These are phyloP conservation scores for Xylariaceae sp. DNA, from an alignment of 2,329 filamentous ascomycete species.

Conservation along the genomic window DNA sequence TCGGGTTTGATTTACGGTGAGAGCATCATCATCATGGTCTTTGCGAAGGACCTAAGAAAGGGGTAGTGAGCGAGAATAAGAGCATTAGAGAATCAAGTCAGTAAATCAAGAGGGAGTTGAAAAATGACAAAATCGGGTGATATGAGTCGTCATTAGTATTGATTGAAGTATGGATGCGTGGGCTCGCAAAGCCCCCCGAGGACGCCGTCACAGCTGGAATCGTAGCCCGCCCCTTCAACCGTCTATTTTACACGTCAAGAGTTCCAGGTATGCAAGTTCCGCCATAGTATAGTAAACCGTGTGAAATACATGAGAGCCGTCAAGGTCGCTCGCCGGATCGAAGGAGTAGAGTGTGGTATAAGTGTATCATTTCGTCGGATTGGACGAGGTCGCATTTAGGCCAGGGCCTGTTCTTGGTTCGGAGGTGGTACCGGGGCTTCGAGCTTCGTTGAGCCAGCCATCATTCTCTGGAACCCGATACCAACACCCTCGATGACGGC, in stretches of 20 bases:
- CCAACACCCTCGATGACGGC: slow-evolving; percentile 97
- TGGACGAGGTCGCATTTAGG: slow-evolving; percentile 18
- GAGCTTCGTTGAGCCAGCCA: slow-evolving; percentile 81
- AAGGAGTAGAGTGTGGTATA: slow-evolving; percentile 25
- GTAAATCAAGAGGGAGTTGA: too few relatives aligned
- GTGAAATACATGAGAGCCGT: slow-evolving; percentile 24
- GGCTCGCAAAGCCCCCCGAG: slow-evolving; percentile 9
- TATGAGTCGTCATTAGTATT: slow-evolving; percentile 20
- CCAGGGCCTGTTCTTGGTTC: slow-evolving; percentile 26
- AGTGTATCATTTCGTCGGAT: slow-evolving; percentile 9
- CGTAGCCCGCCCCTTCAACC: slow-evolving; percentile 10
- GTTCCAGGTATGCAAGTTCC: slow-evolving; percentile 19
- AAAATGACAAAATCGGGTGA: too few relatives aligned
- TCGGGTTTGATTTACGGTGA: background rate
- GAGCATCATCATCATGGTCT: background rate
- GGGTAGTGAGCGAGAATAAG: slow-evolving; percentile 1
- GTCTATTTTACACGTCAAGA: slow-evolving; percentile 25
- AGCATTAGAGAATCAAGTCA: background rate
- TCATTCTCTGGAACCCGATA: slow-evolving; percentile 92
- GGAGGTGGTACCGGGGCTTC: slow-evolving; percentile 45
- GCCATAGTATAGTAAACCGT: slow-evolving; percentile 11
- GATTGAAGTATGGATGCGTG: slow-evolving; percentile 16
- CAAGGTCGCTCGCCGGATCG: slow-evolving; percentile 6
- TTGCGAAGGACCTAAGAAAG: background rate
- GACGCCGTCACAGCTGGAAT: slow-evolving; percentile 11